Conservation (phyloP, 192 early-diverging fungal species). For the Chytriomyces sp. region DNA sequence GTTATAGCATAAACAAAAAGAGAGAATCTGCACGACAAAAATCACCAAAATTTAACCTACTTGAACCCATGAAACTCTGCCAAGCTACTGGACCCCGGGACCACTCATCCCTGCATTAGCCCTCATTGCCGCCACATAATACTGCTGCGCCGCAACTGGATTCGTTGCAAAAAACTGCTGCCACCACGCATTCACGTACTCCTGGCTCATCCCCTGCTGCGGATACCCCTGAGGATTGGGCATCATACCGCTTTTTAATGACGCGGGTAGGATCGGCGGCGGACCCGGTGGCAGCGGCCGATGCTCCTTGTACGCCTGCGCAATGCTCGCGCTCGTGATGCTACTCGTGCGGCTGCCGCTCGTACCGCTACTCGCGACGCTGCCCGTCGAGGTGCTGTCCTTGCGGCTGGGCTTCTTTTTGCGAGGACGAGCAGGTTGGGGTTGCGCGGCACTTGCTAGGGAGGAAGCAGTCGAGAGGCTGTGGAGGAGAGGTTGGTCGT, state of each 20-base stretch:
- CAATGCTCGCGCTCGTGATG: background rate
- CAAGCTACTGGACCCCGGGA: no score
- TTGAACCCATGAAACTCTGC: no score
- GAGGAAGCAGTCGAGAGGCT: no score
- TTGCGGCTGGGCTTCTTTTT: no score
- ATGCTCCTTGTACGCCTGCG: background rate
- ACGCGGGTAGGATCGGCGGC: background rate
- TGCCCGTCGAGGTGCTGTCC: background rate
- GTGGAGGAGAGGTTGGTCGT: no score
- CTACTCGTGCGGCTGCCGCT: background rate
- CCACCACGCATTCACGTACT: background rate
- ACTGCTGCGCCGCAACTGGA: background rate
- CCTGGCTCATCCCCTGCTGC: background rate
- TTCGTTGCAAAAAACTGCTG: background rate
- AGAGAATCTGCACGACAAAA: no score
- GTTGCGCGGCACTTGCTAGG: no score
- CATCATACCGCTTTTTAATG: no score
- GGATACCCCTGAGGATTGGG: background rate
- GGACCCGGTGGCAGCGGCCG: background rate
- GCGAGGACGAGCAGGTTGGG: no score
- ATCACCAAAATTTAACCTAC: no score
- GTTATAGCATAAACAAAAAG: no score
- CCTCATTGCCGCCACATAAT: background rate
- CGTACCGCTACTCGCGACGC: background rate
- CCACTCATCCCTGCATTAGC: no score